Base-by-base conservation (phyloP, 1,284 basidiomycete genomes). In the Cystobasidium slooffiae region DNA sequence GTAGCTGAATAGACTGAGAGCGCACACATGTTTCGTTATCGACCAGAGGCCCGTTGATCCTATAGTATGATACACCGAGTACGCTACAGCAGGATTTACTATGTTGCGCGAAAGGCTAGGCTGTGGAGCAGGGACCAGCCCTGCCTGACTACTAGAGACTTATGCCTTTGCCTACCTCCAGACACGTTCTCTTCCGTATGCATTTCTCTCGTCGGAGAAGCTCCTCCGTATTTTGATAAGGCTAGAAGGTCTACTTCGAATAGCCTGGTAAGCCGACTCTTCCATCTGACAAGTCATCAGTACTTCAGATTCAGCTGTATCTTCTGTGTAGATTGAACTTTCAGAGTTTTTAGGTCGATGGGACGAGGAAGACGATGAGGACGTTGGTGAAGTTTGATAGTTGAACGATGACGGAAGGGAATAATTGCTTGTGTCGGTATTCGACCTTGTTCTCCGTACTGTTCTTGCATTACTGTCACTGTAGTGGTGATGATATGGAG, bases 301-400 rank as follows among this genome's bases (percentile, higher is more conserved):
- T 6, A 73, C 52, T 43, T 65, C 70, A n/a, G 62, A 55, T 18
- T 65, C 70, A 20, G 37, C 20, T n/a, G 68, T 70, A 43, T 70
- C 68, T 4, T 41, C 58, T 20, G 51, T 73, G 7, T 65, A 61
- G n/a, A 55, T 58, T 41, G 63, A 73, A 24, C 62, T 65, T 22
- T 65, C 31, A 4, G 70, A 73, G 24, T 43, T 49, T 24, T 73
- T 73, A 46, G 62, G 52, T 24, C 70, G 52, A 59, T 73, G 70
- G 6, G 59, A 22, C 5, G 37, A 14, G 64, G 64, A 22, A 53
- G 47, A 5, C 20, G 44, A 16, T 22, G 55, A 18, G 31, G n/a
- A 49, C 31, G 24, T 20, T 37, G 47, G 12, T 6, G 69, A 20
- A 24, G 46, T 12, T 49, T 47, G 44, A 24, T 63, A 63, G 43